Conservation (phyloP, 2,329 filamentous ascomycete genomes). For the Talaromyces sp. region DNA sequence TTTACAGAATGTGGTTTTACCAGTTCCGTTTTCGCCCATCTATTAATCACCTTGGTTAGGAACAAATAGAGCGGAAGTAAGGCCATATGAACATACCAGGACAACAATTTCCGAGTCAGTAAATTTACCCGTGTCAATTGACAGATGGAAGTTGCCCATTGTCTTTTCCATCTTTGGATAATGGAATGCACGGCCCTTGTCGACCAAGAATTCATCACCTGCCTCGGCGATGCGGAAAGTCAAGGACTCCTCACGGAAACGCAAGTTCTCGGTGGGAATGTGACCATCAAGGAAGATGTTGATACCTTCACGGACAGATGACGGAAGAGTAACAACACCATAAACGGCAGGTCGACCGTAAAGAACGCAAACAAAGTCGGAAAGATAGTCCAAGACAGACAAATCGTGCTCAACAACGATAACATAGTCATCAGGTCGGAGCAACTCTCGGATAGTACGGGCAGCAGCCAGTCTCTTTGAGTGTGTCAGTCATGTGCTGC, state of each 20-base stretch:
- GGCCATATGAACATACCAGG: slow-evolving; percentile 54
- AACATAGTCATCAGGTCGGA: slow-evolving; percentile 87
- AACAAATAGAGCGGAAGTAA: not conserved
- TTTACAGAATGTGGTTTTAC: slow-evolving; percentile 98
- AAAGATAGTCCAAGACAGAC: slow-evolving; percentile 96
- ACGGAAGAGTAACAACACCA: slow-evolving; percentile 92
- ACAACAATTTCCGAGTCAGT: slow-evolving; percentile 98
- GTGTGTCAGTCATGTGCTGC: slow-evolving; percentile 18
- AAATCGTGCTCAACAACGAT: slow-evolving; percentile 99
- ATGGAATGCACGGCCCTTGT: slow-evolving; percentile 78
- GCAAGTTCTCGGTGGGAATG: slow-evolving; percentile 96
- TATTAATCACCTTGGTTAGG: not conserved
- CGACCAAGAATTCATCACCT: slow-evolving; percentile 80
- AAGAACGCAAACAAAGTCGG: slow-evolving; percentile 95
- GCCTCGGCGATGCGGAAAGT: slow-evolving; percentile 93
- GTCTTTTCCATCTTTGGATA: slow-evolving; percentile 95
- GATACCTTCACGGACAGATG: slow-evolving; percentile 97
- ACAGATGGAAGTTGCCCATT: slow-evolving; percentile 81
- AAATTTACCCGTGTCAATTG: slow-evolving; percentile 78
- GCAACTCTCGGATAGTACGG: slow-evolving; percentile 84
- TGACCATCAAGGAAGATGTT: slow-evolving; percentile 99
- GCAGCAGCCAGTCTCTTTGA: slow-evolving; percentile 96
- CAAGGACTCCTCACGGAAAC: slow-evolving; percentile 94
- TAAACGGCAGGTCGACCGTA: slow-evolving; percentile 96
- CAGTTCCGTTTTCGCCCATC: slow-evolving; percentile 99